Base-by-base conservation (phyloP, 2,329 filamentous ascomycete genomes). In the Tolypocladium paradoxum region DNA sequence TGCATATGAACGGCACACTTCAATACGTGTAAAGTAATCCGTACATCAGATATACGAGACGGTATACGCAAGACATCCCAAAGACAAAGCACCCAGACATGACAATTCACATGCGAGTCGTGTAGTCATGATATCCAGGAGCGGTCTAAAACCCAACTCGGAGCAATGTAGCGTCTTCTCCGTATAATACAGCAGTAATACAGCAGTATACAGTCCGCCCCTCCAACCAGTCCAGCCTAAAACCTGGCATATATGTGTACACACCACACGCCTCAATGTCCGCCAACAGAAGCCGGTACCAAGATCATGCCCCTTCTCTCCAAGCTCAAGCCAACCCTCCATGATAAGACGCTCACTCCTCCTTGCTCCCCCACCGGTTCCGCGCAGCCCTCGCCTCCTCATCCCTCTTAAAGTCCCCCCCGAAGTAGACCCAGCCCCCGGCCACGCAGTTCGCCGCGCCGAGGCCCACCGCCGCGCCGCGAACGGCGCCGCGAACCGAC, bases 371-470 rank as follows among this genome's bases (percentile, higher is more conserved):
- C 79, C 79, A 83, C 34, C 77, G 68, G 47, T 80, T 77, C 53
- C 77, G 70, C 49, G 74, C 70, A 54, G 62, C 61, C 53, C 80
- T 69, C 59, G 73, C 74, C 58, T 68, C 65, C 52, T 73, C 73
- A 62, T 83, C 80, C 53, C 61, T 68, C 56, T 73, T 69, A 40
- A 77, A 72, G 57, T 81, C 72, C 0, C 77, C 78, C 12, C 65
- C 75, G 16, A 73, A 68, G 54, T 82, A 83, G 2, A 75, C 75
- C 68, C 73, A 79, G 2, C 73, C 73, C 3, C 75, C 77, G 0
- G 76, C 77, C 3, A 72, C 61, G 24, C 69, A 67, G 58, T 83
- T 83, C 12, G 65, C 68, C 0, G 67, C 54, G 0, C 74, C 79
- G 38, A 83, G 60, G 2, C 70, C 77, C 48, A 82, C 65, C 18